Base-by-base conservation (phyloP, 2,329 filamentous ascomycete genomes). In the Colletotrichum shisoi region DNA sequence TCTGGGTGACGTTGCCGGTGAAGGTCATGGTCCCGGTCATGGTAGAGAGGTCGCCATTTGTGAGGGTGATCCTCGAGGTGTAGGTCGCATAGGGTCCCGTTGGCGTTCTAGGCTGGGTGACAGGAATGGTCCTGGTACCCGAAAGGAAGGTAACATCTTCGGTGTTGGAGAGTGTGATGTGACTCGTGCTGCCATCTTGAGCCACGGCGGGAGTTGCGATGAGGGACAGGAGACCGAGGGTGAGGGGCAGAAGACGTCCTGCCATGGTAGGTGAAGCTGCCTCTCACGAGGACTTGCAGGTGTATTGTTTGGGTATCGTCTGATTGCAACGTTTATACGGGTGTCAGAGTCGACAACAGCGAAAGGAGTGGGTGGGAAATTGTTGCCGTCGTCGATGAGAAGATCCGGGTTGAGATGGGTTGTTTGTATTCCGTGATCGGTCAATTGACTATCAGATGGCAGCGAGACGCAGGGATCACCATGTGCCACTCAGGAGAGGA, bases 41-140 rank as follows among this genome's bases (percentile, higher is more conserved):
- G 13, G 57, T 67, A 2, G 63, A 67, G 51, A 56, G 31, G 63
- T 72, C 72, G 44, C 71, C 71, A 52, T 74, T 75, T 0, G 74
- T 77, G 54, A 82, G 74, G 5, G 83, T 83, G 69, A 79, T 76
- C 54, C 79, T 80, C 31, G 80, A 79, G 21, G 76, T 75, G 65
- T 77, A 80, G 12, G 81, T 80, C 49, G 79, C 75, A 72, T 85
- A 84, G n/a, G 79, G 73, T 12, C 78, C 79, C 2, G 81, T 80
- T 12, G 83, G 79, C 56, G 78, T 79, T n/a, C 73, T 73, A 2
- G 72, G 74, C 59, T 79, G 73, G 31, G 77, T 75, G n/a, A 79
- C 62, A 2, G 59, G 40, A n/a, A 68, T 34, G 12, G 66, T 68
- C 57, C 62, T 68, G 37, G 66, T 68, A 44, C 66, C 66, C 5